Conservation (phyloP, 257 asterid species). For the Lycium barbarum region DNA sequence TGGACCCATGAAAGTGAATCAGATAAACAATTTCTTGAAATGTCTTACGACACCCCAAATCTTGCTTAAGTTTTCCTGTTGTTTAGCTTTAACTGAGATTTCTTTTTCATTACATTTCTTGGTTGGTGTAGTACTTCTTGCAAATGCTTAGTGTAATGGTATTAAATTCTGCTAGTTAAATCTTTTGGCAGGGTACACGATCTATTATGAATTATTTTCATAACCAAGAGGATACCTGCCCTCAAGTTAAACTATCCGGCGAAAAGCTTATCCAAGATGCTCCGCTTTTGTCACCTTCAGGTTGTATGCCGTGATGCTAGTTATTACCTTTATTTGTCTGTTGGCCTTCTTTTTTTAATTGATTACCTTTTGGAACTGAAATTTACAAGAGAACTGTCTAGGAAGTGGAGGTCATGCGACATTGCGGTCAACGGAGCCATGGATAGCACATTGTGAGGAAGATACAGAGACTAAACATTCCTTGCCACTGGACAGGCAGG, state of each 20-base stretch:
- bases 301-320: conserved; percentile 49
- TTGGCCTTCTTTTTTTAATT: conserved; percentile 28
- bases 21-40: neutral
- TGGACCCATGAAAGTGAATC: neutral
- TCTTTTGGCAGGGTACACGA: conserved; percentile 79
- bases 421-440: conserved; percentile 43
- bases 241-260: conserved; percentile 44
- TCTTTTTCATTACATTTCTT: conserved; percentile 22
- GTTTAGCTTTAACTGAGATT: neutral
- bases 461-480: conserved; percentile 39
- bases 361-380: conserved; percentile 30
- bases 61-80: conserved; percentile 20
- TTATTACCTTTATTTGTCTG: conserved; percentile 20
- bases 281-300: conserved; percentile 54
- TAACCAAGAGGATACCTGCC: conserved; percentile 47
- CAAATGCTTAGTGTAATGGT: conserved; percentile 26
- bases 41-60: neutral
- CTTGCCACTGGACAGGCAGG: conserved; percentile 43
- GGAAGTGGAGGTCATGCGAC: conserved; percentile 45
- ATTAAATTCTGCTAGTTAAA: conserved; percentile 32
- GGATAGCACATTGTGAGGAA: conserved; percentile 43
- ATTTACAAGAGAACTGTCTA: conserved; percentile 28
- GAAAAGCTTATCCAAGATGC: conserved; percentile 47
- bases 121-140: conserved; percentile 18
- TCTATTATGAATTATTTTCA: conserved; percentile 81